These are phyloP conservation scores for Massarina eburnea DNA, from an alignment of 2,329 filamentous ascomycete genomes.

Conservation along the genomic window DNA sequence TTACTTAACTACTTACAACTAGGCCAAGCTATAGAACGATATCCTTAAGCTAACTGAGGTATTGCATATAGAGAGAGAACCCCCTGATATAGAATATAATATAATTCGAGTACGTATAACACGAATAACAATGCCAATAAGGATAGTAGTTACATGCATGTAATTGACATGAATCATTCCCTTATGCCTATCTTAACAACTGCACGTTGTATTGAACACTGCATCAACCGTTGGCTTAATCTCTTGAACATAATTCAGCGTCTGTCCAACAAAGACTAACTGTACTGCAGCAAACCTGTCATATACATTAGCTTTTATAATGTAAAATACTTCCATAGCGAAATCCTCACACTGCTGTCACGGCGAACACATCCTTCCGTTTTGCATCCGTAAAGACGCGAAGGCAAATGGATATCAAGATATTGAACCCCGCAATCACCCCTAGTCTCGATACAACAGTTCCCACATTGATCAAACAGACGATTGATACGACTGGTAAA, in stretches of 20 bases:
- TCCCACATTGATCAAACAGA: neutral
- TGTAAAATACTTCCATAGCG: neutral
- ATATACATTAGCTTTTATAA: neutral
- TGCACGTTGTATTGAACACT: constrained; percentile 1
- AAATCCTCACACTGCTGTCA: constrained; percentile 26
- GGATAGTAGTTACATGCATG: no score
- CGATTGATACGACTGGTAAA: constrained; percentile 5
- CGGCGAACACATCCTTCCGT: constrained; percentile 25
- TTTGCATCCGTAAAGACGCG: constrained; percentile 22
- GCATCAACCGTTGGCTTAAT: neutral
- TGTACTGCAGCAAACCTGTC: constrained; percentile 9
- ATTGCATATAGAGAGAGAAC: no score
- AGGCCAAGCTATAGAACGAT: no score
- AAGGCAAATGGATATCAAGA: constrained; percentile 23
- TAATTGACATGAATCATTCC: no score
- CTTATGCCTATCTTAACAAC: no score
- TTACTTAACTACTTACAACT: no score
- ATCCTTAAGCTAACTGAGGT: no score
- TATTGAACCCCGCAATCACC: constrained; percentile 24
- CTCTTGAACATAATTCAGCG: neutral
- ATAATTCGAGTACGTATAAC: no score
- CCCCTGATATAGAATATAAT: no score
- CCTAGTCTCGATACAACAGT: constrained; percentile 10
- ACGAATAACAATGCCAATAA: no score
- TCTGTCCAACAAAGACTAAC: constrained; percentile 6